These are phyloP conservation scores for Alternaria incomplexa DNA, from an alignment of 2,329 filamentous ascomycete species.

Conservation along the genomic window DNA sequence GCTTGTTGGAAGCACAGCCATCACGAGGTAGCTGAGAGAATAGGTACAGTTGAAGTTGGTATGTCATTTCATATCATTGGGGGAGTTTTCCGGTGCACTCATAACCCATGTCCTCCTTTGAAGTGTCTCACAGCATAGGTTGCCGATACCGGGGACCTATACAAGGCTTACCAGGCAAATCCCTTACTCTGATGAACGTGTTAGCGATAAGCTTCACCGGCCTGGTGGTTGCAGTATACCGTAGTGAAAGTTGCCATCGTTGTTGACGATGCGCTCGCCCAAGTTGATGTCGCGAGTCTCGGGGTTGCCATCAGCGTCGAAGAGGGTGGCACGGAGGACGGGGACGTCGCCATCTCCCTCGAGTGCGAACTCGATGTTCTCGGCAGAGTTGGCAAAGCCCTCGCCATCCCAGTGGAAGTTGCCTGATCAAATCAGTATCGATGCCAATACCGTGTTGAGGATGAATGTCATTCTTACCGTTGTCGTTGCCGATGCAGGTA, in stretches of 20 bases:
- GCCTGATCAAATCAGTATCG: conserved; percentile 33
- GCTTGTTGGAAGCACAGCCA: background rate
- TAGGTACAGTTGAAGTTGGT: background rate
- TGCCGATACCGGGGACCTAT: background rate
- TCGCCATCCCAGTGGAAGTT: conserved; percentile 55
- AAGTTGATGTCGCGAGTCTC: conserved; percentile 60
- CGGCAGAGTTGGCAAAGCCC: conserved; percentile 57
- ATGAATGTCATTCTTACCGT: conserved; percentile 48
- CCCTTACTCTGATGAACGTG: background rate
- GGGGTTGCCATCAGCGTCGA: conserved; percentile 52
- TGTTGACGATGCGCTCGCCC: conserved; percentile 61
- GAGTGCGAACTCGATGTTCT: conserved; percentile 55
- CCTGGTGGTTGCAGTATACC: conserved; percentile 7
- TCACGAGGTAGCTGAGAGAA: background rate
- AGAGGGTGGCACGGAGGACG: conserved; percentile 60
- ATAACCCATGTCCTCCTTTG: background rate
- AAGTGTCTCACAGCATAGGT: background rate
- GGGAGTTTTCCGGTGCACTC: background rate
- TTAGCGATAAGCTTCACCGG: background rate
- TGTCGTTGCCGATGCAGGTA: conserved; percentile 58
- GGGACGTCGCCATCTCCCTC: conserved; percentile 60
- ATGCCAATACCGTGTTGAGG: background rate
- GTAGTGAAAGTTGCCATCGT: conserved; percentile 51
- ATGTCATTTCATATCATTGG: background rate
- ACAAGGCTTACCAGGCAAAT: background rate